Percentiles rank a stretch among this genome's conserved stretches.
phyloP scores from a whole-genome alignment of 163 green algal species.

The Prototheca cutis region DNA sequence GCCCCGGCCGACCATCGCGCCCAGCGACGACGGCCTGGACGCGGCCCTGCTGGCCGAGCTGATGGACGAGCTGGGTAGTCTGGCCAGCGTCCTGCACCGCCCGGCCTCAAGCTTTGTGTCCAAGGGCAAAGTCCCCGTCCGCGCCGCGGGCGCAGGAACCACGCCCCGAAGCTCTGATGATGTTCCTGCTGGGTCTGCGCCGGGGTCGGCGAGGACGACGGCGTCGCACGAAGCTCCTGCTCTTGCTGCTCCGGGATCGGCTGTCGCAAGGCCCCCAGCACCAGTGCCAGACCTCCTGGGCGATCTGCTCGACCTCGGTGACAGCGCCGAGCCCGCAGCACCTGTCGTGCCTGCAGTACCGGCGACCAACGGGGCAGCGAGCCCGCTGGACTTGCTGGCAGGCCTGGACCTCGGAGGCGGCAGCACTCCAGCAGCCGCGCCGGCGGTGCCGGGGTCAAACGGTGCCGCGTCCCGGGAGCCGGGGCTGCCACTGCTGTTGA shows the following conservation, averaged over 20 bases:
- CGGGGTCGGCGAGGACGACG: slow-evolving; percentile 1
- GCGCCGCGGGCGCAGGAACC: slow-evolving; percentile 51
- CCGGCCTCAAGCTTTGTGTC: slow-evolving; percentile 75
- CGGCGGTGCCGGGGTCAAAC: slow-evolving; percentile 8
- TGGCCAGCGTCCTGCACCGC: slow-evolving; percentile 91
- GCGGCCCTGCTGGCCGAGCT: slow-evolving; percentile 69
- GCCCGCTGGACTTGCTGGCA: slow-evolving; percentile 5
- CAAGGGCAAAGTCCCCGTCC: slow-evolving; percentile 53
- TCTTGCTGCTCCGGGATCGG: not conserved
- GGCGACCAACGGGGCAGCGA: not conserved
- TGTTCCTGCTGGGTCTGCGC: too few relatives aligned
- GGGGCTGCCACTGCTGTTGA: slow-evolving; percentile 52
- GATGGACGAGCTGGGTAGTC: slow-evolving; percentile 68
- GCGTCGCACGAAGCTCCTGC: not conserved
- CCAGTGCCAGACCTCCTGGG: slow-evolving; percentile 53
- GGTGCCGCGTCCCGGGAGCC: slow-evolving; percentile 3
- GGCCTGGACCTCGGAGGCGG: slow-evolving; percentile 30
- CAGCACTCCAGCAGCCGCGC: too few relatives aligned
- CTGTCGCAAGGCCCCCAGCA: not conserved
- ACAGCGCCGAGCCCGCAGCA: slow-evolving; percentile 15
- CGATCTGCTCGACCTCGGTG: slow-evolving; percentile 41
- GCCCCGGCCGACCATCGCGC: slow-evolving; percentile 80
- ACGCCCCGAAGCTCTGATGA: too few relatives aligned
- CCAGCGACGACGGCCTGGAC: slow-evolving; percentile 54
- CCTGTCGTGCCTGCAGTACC: slow-evolving; percentile 2